Conservation (phyloP, 2,329 filamentous ascomycete species). For the Dactylellina cionopaga region DNA sequence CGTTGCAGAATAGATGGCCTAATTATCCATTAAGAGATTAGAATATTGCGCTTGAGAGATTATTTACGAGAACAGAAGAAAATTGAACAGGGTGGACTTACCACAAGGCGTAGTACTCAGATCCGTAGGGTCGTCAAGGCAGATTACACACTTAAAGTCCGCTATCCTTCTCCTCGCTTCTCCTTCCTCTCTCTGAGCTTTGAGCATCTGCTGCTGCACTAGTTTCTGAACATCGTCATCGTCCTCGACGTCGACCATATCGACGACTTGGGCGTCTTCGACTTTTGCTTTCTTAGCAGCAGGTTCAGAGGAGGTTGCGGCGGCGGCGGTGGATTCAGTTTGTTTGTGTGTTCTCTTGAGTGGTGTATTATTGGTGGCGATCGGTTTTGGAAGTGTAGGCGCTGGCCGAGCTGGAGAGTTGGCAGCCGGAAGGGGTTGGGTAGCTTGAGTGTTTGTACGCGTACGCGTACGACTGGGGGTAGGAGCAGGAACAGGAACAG, state of each 20-base stretch:
- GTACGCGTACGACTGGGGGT: too few species aligned
- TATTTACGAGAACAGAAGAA: background rate
- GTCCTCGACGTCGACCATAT: slow-evolving; percentile 41
- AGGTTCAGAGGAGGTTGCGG: background rate
- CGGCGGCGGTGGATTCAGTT: slow-evolving; percentile 6
- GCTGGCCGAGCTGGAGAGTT: slow-evolving; percentile 11
- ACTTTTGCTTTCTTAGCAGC: slow-evolving; percentile 32
- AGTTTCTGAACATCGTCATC: slow-evolving; percentile 52
- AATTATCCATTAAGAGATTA: slow-evolving; percentile 15
- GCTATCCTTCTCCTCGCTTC: slow-evolving; percentile 55
- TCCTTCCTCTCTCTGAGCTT: slow-evolving; percentile 52
- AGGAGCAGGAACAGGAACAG: too few species aligned
- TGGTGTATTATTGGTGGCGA: slow-evolving; percentile 2
- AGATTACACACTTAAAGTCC: slow-evolving; percentile 57
- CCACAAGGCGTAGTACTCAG: slow-evolving; percentile 56
- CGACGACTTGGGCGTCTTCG: slow-evolving; percentile 46
- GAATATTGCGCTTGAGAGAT: slow-evolving; percentile 1
- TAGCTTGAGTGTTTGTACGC: background rate
- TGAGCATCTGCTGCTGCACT: slow-evolving; percentile 53
- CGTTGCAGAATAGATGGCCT: slow-evolving; percentile 57
- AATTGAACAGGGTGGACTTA: slow-evolving; percentile 41
- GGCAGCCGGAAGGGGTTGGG: slow-evolving; percentile 18
- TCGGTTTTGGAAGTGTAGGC: background rate
- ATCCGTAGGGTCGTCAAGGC: slow-evolving; percentile 56
- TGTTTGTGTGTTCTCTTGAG: slow-evolving; percentile 16